Evolutionary conservation across 2,329 filamentous ascomycete genomes (phyloP), one percentile per base, ranked within the genome.

Genomic region (Periconia macrospinosa): DNA sequence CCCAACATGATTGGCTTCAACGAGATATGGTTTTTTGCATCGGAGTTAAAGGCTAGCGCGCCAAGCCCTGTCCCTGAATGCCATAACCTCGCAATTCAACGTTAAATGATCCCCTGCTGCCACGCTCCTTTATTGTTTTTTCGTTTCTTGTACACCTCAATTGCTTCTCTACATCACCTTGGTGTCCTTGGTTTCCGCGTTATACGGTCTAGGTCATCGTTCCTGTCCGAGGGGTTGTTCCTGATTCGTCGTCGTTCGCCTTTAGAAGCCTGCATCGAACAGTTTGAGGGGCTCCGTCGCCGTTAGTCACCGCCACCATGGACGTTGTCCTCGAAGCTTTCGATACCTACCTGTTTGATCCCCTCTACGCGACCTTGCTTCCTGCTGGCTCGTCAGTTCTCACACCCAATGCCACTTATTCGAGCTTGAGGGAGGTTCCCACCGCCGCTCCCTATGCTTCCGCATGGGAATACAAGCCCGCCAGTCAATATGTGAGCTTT

Each of bases 311-410:
- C 54, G 33, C 43, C 78, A 80, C 72, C 75, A 97, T 97, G 93
- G 93, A 97, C 81, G 86, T 97, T 77, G 86, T 94, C 44, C 88
- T 97, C 61, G 92, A 97, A 76, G 66, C 92, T 55, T 83, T 85
- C 76, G 93, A 97, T 77, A 90, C 87, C 65, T 91, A 88, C 68
- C 67, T 92, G 59, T 88, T 89, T 75, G 93, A 97, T 77, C 84
- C 87, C 62, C 65, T 89, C 54, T 97, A 95, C 72, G 87, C 92
- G 47, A 80, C 78, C 35, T 63, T 89, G 6, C 78, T 90, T n/a
- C 92, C 92, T 8, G 61, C 59, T 6, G 48, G 55, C 9, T 78
- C 79, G 44, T 79, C 76, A 30, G 76, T 79, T 77, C 78, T 58
- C 71, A n/a, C 47, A 20, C 56, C 79, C 62, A 87, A 88, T 58